Conservation (phyloP, 2,329 filamentous ascomycete species). For the Coleophoma eucalyptorum region DNA sequence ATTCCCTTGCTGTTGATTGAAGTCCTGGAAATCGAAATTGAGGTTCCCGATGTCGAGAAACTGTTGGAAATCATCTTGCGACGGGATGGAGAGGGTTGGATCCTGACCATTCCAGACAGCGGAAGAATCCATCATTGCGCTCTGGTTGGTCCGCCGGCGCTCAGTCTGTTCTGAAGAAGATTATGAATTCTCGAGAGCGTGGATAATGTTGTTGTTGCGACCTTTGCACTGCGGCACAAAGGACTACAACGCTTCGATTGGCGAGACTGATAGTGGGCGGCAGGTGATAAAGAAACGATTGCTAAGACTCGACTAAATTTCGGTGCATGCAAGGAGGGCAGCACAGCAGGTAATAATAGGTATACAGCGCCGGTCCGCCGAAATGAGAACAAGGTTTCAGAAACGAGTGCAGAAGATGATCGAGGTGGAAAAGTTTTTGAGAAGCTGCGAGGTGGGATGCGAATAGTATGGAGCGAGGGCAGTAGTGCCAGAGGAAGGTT, state of each 20-base stretch:
- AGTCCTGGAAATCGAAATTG: conserved; percentile 57
- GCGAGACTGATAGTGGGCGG: not conserved
- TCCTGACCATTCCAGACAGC: conserved; percentile 51
- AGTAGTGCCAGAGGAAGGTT: too few relatives aligned
- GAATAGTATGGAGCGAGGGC: too few relatives aligned
- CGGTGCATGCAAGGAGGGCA: not conserved
- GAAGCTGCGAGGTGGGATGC: too few relatives aligned
- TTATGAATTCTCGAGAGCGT: too few relatives aligned
- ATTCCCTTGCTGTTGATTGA: conserved; percentile 30
- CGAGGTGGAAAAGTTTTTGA: too few relatives aligned
- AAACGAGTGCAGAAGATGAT: too few relatives aligned
- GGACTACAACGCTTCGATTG: not conserved
- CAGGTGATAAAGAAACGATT: not conserved
- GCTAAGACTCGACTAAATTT: not conserved
- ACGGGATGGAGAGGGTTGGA: conserved; percentile 44
- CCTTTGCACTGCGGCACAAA: not conserved
- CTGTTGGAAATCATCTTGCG: conserved; percentile 61
- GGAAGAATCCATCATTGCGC: conserved; percentile 25
- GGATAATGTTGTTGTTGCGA: not conserved
- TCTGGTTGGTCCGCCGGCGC: too few relatives aligned
- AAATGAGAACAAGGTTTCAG: too few relatives aligned
- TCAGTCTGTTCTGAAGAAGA: too few relatives aligned
- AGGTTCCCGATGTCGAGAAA: conserved; percentile 59
- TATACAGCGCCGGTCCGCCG: too few relatives aligned
- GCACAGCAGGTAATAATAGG: too few relatives aligned